phyloP scores from a whole-genome alignment of 208 protist species.

The Tritrichomonas musculus region DNA sequence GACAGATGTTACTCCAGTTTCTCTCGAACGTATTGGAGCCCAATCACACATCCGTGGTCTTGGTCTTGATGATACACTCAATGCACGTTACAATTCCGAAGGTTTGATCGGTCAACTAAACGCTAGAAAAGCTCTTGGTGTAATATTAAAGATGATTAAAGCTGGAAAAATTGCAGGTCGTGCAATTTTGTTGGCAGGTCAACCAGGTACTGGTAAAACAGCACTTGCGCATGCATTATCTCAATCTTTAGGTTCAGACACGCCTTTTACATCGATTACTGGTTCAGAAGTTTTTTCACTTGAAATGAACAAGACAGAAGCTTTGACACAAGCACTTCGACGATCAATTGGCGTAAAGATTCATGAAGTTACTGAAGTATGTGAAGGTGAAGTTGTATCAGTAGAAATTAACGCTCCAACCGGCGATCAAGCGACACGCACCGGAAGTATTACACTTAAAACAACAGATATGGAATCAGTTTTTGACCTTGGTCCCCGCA shows the following conservation, averaged over 20 bases:
- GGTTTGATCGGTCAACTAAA: constrained; percentile 96
- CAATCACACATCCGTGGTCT: constrained; percentile 99
- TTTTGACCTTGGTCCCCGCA: constrained; percentile 98
- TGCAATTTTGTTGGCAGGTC: constrained; percentile 95
- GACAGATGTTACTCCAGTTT: background rate
- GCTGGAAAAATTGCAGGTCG: constrained; percentile 97
- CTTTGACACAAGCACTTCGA: constrained; percentile 96
- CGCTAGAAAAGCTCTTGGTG: constrained; percentile 68
- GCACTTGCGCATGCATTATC: constrained; percentile 89
- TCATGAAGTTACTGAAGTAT: constrained; percentile 99
- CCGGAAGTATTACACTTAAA: constrained; percentile 97
- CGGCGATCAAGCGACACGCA: constrained; percentile 50
- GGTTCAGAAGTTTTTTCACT: constrained; percentile 98
- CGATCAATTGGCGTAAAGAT: constrained; percentile 96
- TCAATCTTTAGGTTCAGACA: constrained; percentile 86
- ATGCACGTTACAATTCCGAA: constrained; percentile 67
- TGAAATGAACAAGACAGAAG: constrained; percentile 99
- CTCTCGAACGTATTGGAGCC: constrained; percentile 57
- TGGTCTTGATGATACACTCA: constrained; percentile 91
- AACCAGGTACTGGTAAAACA: constrained; percentile 93
- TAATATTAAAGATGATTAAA: constrained; percentile 89
- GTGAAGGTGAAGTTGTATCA: constrained; percentile 99
- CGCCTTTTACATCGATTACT: constrained; percentile 98
- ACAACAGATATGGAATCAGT: constrained; percentile 99
- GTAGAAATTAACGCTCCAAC: constrained; percentile 91